Conservation (phyloP, 1,139 yeast genomes). For the Magnusiomyces fungicola region DNA sequence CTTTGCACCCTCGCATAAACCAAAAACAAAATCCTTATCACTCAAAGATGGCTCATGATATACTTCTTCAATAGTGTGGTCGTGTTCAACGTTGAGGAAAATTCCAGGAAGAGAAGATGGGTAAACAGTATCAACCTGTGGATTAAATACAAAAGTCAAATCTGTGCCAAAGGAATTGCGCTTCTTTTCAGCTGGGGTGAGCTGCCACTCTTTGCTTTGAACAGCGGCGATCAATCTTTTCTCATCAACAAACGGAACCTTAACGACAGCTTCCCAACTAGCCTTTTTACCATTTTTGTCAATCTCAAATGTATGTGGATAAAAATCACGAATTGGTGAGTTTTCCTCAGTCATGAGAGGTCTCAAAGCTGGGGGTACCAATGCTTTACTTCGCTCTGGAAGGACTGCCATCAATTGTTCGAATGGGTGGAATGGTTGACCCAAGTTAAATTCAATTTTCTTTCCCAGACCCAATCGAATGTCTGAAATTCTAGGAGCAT, state of each 20-base stretch:
- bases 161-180: conserved; percentile 74
- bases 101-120: conserved; percentile 75
- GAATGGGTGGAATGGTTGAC: conserved; percentile 82
- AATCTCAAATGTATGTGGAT: conserved; percentile 81
- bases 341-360: conserved; percentile 80
- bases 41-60: conserved; percentile 12
- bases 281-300: conserved; percentile 95
- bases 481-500: conserved; percentile 90
- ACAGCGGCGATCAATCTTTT: conserved; percentile 64
- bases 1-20: conserved; percentile 60
- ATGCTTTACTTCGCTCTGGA: conserved; percentile 80
- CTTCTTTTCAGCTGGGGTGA: conserved; percentile 59
- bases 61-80: conserved; percentile 60
- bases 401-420: conserved; percentile 97
- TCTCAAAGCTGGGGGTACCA: conserved; percentile 74
- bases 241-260: conserved; percentile 87
- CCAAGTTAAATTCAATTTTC: conserved; percentile 55
- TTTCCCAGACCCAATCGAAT: conserved; percentile 60
- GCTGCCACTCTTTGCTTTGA: conserved; percentile 49
- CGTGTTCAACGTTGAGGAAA: conserved; percentile 69
- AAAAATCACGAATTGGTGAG: conserved; percentile 85
- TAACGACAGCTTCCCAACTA: conserved; percentile 98
- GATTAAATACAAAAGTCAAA: conserved; percentile 62
- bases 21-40: conserved; percentile 40
- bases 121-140: conserved; percentile 63